Base-by-base conservation (phyloP, 805 yeast species). In the Komagataella kurtzmanii region DNA sequence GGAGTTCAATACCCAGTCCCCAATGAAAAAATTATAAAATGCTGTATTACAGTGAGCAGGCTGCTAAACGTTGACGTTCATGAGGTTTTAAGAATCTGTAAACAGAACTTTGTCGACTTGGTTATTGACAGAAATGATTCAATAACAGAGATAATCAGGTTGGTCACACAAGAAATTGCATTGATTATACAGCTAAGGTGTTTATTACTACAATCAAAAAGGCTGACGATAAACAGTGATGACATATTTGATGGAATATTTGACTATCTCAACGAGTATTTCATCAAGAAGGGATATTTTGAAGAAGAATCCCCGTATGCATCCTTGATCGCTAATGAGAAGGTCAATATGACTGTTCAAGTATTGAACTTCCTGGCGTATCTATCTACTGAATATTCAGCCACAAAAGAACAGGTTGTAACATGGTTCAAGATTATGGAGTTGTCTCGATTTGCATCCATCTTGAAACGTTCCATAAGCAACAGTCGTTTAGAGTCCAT, bases 371-470 rank as follows among this genome's bases (percentile, higher is more conserved):
- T 51, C 49, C 59, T 58, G 54, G 23, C 68, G 51, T 54, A 58
- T 52, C 50, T 63, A 52, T 49, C 63, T 52, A 18, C 69, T 54
- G 56, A 54, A 5, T 45, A 53, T 1, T 60, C 61, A 1, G 59
- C 63, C 44, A 48, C 58, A 5, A 60, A 58, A 2, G 49, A 58
- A 1, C 68, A 73, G 2, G 72, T 76, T 2, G 49, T 61, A 1
- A 58, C 65, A 7, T 85, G 93, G 93, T 82, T 83, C 57, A 57
- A 65, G 5, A 62, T 80, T 8, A 70, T 80, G 75, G 61, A 68
- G 8, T 55, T 62, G 7, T 58, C 64, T 8, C 59, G 64, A 44
- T 69, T 66, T 48, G 58, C 57, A 18, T 54, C 64, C 8, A 48
- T 49, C 12, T 14, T 30, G 14, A 30, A 14, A 14, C 40, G 40